phyloP scores from a whole-genome alignment of 2,329 filamentous ascomycete genomes.

The Neonectria neomacrospora region DNA sequence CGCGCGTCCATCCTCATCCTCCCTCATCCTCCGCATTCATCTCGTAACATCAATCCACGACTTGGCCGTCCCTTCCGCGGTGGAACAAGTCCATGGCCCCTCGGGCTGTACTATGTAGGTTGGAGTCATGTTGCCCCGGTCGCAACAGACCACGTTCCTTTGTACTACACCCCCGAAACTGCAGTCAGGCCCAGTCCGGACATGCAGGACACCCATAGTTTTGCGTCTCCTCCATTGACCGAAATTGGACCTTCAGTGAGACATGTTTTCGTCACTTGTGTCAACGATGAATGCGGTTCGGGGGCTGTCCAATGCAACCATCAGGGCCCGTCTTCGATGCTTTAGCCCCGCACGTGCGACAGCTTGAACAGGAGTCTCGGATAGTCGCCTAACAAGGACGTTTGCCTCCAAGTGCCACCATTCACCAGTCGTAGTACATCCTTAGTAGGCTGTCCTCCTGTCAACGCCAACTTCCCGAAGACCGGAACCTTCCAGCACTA shows the following conservation, averaged over 20 bases:
- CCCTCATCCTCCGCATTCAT: conserved; percentile 20
- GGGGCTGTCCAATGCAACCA: conserved; percentile 7
- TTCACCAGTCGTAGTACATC: conserved; percentile 4
- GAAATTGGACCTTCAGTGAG: neutral
- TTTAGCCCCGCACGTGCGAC: neutral
- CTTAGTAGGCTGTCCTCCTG: neutral
- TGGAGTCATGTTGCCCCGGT: conserved; percentile 12
- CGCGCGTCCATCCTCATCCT: conserved; percentile 9
- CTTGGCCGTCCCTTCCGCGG: conserved; percentile 12
- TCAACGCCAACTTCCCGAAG: conserved; percentile 29
- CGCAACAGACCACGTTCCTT: conserved; percentile 4
- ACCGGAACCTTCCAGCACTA: conserved; percentile 38
- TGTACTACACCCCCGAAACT: neutral
- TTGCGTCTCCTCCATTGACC: no score
- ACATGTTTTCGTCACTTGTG: conserved; percentile 4
- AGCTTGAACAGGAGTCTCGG: neutral
- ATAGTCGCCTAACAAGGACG: conserved; percentile 13
- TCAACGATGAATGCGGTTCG: conserved; percentile 17
- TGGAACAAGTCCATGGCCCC: conserved; percentile 8
- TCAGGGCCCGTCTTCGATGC: conserved; percentile 8
- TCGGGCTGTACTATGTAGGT: no score
- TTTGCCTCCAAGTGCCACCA: conserved; percentile 11
- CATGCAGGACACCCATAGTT: neutral
- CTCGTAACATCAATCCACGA: conserved; percentile 37
- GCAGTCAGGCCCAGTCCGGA: no score